These are phyloP conservation scores for Heliophila coronopifolia DNA, from an alignment of 441 rosid genomes.

Conservation along the genomic window DNA sequence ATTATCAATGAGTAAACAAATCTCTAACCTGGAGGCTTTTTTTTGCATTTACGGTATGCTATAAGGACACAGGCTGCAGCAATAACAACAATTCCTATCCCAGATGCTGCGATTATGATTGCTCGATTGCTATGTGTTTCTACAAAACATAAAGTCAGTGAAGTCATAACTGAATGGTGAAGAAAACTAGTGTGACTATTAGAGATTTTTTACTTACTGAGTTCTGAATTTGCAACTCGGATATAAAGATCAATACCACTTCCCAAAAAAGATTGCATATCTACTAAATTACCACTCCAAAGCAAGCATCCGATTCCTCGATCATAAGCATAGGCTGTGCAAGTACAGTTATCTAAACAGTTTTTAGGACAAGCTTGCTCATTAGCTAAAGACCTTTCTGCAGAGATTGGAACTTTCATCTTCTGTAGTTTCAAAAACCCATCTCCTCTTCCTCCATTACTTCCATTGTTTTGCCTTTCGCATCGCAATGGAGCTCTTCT, in stretches of 20 bases:
- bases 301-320: conserved; percentile 36
- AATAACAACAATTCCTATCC: too few relatives aligned
- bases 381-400: conserved; percentile 15
- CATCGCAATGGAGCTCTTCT: conserved; percentile 29
- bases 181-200: background rate
- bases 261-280: conserved; percentile 26
- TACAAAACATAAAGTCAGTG: background rate
- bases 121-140: conserved; percentile 11
- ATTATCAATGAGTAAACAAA: too few relatives aligned
- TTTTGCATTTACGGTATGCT: too few relatives aligned
- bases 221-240: conserved; percentile 37
- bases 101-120: conserved; percentile 4
- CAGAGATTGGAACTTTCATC: conserved; percentile 36
- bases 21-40: too few relatives aligned
- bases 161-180: background rate
- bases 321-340: conserved; percentile 37
- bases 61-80: too few relatives aligned
- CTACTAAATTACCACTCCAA: conserved; percentile 36
- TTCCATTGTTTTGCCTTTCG: conserved; percentile 7
- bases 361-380: conserved; percentile 23
- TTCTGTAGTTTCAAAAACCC: conserved; percentile 32
- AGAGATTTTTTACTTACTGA: conserved; percentile 25
- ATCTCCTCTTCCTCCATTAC: conserved; percentile 9
- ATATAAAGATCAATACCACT: conserved; percentile 29
- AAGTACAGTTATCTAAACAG: conserved; percentile 46